Evolutionary conservation across 768 basidiomycete genomes (phyloP).

Genomic region (Lepiota venenata): DNA sequence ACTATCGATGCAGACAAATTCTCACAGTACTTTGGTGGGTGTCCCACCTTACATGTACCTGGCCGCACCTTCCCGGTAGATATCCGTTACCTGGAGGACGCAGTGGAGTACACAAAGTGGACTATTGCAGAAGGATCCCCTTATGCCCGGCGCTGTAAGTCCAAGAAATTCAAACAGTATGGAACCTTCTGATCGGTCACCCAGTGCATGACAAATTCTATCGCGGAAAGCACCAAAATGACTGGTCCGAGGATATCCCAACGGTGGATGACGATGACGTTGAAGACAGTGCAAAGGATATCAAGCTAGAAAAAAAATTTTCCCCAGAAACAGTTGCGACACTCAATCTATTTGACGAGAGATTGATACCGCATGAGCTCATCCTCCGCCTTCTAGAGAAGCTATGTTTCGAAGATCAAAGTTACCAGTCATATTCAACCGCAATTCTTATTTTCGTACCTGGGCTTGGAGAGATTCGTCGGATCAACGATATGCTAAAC

Average conservation of each 20-base stretch:
- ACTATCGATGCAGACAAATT: slow-evolving; percentile 92
- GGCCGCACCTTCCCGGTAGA: slow-evolving; percentile 95
- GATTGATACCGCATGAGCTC: slow-evolving; percentile 88
- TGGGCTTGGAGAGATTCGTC: slow-evolving; percentile 90
- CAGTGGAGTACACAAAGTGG: slow-evolving; percentile 80
- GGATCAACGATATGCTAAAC: slow-evolving; percentile 74
- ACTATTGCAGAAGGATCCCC: slow-evolving; percentile 74
- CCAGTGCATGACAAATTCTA: slow-evolving; percentile 64
- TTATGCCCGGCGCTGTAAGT: slow-evolving; percentile 70
- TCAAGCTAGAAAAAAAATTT: slow-evolving; percentile 76
- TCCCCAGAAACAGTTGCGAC: slow-evolving; percentile 71
- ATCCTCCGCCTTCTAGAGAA: slow-evolving; percentile 80
- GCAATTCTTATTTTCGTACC: slow-evolving; percentile 94
- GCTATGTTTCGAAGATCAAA: slow-evolving; percentile 68
- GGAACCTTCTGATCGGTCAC: background rate
- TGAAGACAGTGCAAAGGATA: slow-evolving; percentile 32
- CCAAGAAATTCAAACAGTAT: slow-evolving; percentile 3
- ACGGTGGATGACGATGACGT: slow-evolving; percentile 60
- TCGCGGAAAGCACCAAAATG: slow-evolving; percentile 54
- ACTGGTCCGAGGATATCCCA: slow-evolving; percentile 77
- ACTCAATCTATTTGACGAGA: slow-evolving; percentile 83
- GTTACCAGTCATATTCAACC: slow-evolving; percentile 55
- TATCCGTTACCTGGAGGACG: slow-evolving; percentile 85
- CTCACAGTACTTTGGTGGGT: slow-evolving; percentile 82
- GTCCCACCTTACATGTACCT: slow-evolving; percentile 83